Evolutionary conservation across 129 eudicot species (phyloP).

Genomic region (Flaveria ramosissima): DNA sequence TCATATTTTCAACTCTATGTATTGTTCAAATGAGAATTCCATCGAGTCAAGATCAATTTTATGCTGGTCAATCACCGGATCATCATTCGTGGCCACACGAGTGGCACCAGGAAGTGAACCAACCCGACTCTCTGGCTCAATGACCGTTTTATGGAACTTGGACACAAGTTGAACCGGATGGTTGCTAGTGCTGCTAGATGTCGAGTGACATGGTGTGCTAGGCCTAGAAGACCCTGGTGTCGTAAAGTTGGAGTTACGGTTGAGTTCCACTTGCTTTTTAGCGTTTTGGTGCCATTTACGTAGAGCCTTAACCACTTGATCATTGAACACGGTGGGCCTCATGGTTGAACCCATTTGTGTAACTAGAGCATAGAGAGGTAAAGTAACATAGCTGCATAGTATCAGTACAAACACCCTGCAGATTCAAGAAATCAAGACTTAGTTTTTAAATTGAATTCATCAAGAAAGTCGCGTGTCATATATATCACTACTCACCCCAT

Average conservation of each 20-base stretch:
- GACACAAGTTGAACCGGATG: slow-evolving; percentile 27
- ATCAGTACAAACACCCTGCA: slow-evolving; percentile 52
- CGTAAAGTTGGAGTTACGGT: slow-evolving; percentile 30
- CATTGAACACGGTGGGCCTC: slow-evolving; percentile 54
- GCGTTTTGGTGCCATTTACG: slow-evolving; percentile 67
- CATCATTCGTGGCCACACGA: slow-evolving; percentile 3
- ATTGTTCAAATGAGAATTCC: slow-evolving; percentile 44
- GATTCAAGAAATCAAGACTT: background rate
- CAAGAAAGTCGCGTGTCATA: background rate
- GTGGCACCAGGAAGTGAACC: slow-evolving; percentile 11
- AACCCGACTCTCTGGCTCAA: slow-evolving; percentile 28
- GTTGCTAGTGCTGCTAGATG: slow-evolving; percentile 26
- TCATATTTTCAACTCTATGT: background rate
- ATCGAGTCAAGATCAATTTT: slow-evolving; percentile 22
- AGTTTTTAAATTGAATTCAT: background rate
- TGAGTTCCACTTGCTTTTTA: slow-evolving; percentile 51
- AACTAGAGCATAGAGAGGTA: slow-evolving; percentile 75
- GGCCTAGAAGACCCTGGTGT: slow-evolving; percentile 44
- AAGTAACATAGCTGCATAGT: slow-evolving; percentile 65
- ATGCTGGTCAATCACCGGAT: slow-evolving; percentile 31
- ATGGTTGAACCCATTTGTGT: slow-evolving; percentile 64
- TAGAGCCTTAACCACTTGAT: slow-evolving; percentile 51
- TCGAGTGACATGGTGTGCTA: slow-evolving; percentile 35
- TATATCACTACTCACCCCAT: slow-evolving; percentile 42
- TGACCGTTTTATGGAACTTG: slow-evolving; percentile 21